These are phyloP conservation scores for Ceratocystis lukuohia DNA, from an alignment of 2,329 filamentous ascomycete genomes.

Conservation along the genomic window DNA sequence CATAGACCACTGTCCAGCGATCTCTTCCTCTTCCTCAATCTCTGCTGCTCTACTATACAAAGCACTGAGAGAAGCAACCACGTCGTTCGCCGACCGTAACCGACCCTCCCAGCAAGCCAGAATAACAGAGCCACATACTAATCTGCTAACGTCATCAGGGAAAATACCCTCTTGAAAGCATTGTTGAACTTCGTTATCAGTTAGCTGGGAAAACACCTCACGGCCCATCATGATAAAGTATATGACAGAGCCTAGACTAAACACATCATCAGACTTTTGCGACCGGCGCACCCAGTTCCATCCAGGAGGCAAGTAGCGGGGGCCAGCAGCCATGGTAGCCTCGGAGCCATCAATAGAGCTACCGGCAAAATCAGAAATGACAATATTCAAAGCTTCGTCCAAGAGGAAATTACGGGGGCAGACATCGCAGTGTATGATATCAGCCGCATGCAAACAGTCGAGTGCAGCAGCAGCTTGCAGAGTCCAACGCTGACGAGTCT, in stretches of 20 bases:
- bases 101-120: conserved; percentile 24
- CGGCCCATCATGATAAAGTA: conserved; percentile 27
- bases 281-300: conserved; percentile 24
- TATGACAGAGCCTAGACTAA: conserved; percentile 27
- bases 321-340: conserved; percentile 21
- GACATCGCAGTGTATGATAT: conserved; percentile 31
- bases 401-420: conserved; percentile 30
- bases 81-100: conserved; percentile 17
- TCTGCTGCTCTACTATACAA: conserved; percentile 19
- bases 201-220: conserved; percentile 25
- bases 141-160: conserved; percentile 22
- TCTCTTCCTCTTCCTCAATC: conserved; percentile 19
- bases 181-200: conserved; percentile 24
- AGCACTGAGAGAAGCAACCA: conserved; percentile 17
- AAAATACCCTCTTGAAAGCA: conserved; percentile 24
- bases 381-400: conserved; percentile 26
- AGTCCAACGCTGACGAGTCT: conserved; percentile 25
- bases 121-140: conserved; percentile 25
- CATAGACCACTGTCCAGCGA: conserved; percentile 20
- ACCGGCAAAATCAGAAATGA: conserved; percentile 29
- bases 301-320: conserved; percentile 22
- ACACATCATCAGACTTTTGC: conserved; percentile 25
- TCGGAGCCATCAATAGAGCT: conserved; percentile 23
- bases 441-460: conserved; percentile 26
- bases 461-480: conserved; percentile 27